phyloP scores from a whole-genome alignment of 805 yeast genomes.

The Kluyveromyces aestuarii region DNA sequence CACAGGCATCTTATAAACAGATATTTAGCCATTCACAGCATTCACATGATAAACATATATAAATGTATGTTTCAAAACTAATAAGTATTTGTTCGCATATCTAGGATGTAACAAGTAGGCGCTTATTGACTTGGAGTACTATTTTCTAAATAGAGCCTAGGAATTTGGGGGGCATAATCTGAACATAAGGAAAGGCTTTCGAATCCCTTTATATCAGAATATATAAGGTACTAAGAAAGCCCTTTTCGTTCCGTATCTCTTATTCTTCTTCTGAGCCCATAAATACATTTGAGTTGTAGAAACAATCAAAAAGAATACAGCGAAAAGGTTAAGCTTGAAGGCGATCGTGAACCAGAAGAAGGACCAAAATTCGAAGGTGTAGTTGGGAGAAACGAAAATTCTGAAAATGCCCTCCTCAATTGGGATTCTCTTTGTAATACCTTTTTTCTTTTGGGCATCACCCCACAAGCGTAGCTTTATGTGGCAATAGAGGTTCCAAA shows the following conservation, averaged over 20 bases:
- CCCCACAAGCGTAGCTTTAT: constrained; percentile 47
- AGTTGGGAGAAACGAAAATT: constrained; percentile 84
- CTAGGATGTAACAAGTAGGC: constrained; percentile 62
- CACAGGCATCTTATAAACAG: neutral
- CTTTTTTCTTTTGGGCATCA: constrained; percentile 27
- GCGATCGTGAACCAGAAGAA: constrained; percentile 69
- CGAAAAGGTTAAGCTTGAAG: constrained; percentile 63
- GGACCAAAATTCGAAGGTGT: constrained; percentile 72
- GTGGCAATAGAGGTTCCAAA: constrained; percentile 68
- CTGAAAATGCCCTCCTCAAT: constrained; percentile 78
- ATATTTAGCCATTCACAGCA: neutral
- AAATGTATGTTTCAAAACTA: constrained; percentile 28
- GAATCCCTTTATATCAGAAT: constrained; percentile 28
- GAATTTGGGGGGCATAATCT: too few species aligned
- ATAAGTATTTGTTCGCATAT: constrained; percentile 57
- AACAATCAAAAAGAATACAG: constrained; percentile 60
- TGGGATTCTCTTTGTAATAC: constrained; percentile 30
- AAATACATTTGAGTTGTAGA: constrained; percentile 76
- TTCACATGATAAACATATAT: neutral
- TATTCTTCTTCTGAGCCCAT: constrained; percentile 89
- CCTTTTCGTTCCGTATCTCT: constrained; percentile 68
- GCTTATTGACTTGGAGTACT: neutral
- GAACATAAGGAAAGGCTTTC: too few species aligned
- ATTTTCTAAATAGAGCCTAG: too few species aligned
- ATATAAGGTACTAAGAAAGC: constrained; percentile 74